These are phyloP conservation scores for Trichophaea hybrida DNA, from an alignment of 2,329 filamentous ascomycete genomes.

Conservation along the genomic window DNA sequence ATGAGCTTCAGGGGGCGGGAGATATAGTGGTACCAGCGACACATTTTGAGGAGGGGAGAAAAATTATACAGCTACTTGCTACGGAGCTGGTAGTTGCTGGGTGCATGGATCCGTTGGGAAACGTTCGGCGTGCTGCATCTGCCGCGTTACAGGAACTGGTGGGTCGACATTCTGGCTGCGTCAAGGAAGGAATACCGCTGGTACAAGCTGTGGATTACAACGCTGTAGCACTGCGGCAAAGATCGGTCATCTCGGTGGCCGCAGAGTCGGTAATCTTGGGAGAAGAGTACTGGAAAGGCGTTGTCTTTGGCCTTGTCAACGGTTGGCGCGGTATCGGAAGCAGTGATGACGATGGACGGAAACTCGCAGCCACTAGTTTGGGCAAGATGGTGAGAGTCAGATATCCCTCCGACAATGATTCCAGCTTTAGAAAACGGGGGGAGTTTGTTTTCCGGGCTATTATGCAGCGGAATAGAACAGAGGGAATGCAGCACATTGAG, in stretches of 20 bases:
- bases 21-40: constrained; percentile 10
- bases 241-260: constrained; percentile 67
- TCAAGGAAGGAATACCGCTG: constrained; percentile 65
- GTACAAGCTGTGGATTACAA: constrained; percentile 91
- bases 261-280: constrained; percentile 52
- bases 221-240: constrained; percentile 70
- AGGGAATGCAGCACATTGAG: constrained; percentile 24
- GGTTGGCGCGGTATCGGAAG: constrained; percentile 84
- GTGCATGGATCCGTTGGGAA: constrained; percentile 77
- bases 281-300: constrained; percentile 51
- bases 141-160: constrained; percentile 89
- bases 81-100: constrained; percentile 68
- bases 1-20: constrained; percentile 53
- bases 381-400: constrained; percentile 41
- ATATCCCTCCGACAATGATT: constrained; percentile 22
- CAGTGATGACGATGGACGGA: constrained; percentile 56
- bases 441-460: constrained; percentile 16
- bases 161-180: constrained; percentile 75
- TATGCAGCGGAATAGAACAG: constrained; percentile 20
- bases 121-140: constrained; percentile 82
- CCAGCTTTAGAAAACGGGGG: not conserved
- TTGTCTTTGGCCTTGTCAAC: constrained; percentile 52
- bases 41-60: constrained; percentile 23
- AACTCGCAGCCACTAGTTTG: constrained; percentile 55
- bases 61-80: constrained; percentile 53